These are phyloP conservation scores for Erigeron canadensis DNA, from an alignment of 129 eudicot species.

Conservation along the genomic window DNA sequence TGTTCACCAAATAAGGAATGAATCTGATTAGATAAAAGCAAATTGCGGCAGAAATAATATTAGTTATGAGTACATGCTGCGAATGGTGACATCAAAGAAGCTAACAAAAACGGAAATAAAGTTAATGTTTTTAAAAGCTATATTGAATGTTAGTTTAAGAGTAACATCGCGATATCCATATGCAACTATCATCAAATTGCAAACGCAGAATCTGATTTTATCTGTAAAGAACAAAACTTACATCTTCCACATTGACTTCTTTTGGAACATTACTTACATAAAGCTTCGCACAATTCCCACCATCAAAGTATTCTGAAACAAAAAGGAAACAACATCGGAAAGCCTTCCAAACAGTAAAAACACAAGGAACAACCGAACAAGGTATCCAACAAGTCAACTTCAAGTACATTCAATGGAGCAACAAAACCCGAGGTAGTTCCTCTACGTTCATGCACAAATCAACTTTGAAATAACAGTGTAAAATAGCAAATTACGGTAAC, in stretches of 20 bases:
- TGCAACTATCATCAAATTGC: slow-evolving; percentile 11
- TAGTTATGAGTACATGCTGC: slow-evolving; percentile 13
- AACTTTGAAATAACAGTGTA: neutral
- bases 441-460: slow-evolving; percentile 14
- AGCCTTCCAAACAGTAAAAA: slow-evolving; percentile 1
- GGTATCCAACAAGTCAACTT: neutral
- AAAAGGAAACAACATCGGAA: slow-evolving; percentile 15
- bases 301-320: slow-evolving; percentile 41
- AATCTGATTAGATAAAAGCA: slow-evolving; percentile 45
- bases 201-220: slow-evolving; percentile 11
- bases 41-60: neutral
- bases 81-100: slow-evolving; percentile 9
- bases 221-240: slow-evolving; percentile 34
- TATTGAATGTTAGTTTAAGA: neutral
- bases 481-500: neutral
- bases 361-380: neutral
- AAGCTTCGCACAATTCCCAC: slow-evolving; percentile 49
- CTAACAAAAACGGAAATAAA: slow-evolving; percentile 1
- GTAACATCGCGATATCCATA: neutral
- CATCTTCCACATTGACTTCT: slow-evolving; percentile 52
- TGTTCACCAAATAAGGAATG: slow-evolving; percentile 54
- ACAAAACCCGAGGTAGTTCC: slow-evolving; percentile 9
- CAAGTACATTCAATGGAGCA: slow-evolving; percentile 1
- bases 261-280: slow-evolving; percentile 57
- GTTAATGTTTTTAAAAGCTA: neutral